A percentile compares a stretch with the other conserved stretches of the same genome.
Evolutionary conservation across 352 stramenopile genomes (phyloP).

Genomic region (Phytophthora syringae): DNA sequence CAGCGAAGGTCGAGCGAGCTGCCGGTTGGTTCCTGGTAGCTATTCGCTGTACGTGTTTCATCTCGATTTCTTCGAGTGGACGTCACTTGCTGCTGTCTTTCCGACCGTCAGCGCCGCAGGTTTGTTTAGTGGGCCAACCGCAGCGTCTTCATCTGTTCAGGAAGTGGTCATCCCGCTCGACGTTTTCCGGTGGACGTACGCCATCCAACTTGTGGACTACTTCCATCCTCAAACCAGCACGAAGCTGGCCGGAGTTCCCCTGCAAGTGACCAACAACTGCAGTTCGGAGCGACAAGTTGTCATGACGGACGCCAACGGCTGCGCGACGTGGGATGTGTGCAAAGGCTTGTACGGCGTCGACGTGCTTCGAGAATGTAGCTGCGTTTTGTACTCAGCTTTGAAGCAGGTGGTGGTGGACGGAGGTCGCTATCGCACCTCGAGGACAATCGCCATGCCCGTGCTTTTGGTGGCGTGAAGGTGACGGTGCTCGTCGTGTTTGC

Average conservation of each 20-base stretch:
- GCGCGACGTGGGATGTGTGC: slow-evolving; percentile 56
- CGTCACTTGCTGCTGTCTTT: slow-evolving; percentile 61
- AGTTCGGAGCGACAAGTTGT: slow-evolving; percentile 53
- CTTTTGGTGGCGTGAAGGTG: slow-evolving; percentile 61
- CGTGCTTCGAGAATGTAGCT: slow-evolving; percentile 56
- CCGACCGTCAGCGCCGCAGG: slow-evolving; percentile 52
- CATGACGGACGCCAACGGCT: slow-evolving; percentile 48
- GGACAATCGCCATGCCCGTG: slow-evolving; percentile 62
- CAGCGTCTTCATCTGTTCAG: slow-evolving; percentile 40
- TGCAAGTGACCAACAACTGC: slow-evolving; percentile 66
- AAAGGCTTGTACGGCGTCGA: slow-evolving; percentile 71
- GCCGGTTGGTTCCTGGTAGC: slow-evolving; percentile 54
- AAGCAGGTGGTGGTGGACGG: slow-evolving; percentile 77
- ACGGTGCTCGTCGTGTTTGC: slow-evolving; percentile 28
- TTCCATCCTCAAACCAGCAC: slow-evolving; percentile 57
- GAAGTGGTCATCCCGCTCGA: slow-evolving; percentile 66
- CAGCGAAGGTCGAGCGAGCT: slow-evolving; percentile 39
- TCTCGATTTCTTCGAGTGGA: slow-evolving; percentile 79
- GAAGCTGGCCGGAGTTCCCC: slow-evolving; percentile 48
- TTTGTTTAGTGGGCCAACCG: slow-evolving; percentile 36
- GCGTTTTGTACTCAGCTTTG: slow-evolving; percentile 68
- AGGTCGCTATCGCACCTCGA: slow-evolving; percentile 53
- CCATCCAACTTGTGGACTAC: slow-evolving; percentile 73
- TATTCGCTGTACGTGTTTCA: slow-evolving; percentile 81
- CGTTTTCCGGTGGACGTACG: slow-evolving; percentile 65